Conservation (phyloP, 345 rosid genomes). For the Dimocarpus longan region DNA sequence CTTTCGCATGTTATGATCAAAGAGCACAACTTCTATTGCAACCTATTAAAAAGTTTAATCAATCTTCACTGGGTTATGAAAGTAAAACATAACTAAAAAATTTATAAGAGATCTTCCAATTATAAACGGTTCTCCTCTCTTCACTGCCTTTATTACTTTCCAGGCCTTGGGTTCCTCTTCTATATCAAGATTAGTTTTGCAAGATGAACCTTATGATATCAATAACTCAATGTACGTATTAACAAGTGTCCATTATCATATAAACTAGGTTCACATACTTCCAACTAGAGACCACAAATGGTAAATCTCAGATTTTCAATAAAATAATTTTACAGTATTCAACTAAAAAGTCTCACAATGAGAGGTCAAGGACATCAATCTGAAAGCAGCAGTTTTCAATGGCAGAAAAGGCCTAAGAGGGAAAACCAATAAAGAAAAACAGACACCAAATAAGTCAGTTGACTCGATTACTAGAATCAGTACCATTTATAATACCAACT, state of each 20-base stretch:
- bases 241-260: background rate
- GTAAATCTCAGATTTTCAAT: no score
- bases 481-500: background rate
- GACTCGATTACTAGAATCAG: background rate
- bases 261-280: background rate
- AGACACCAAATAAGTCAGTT: background rate
- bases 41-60: no score
- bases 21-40: no score
- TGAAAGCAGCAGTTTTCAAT: background rate
- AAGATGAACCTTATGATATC: background rate
- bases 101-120: no score
- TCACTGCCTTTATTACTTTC: no score
- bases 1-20: no score
- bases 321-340: background rate
- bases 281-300: background rate
- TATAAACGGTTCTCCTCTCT: background rate
- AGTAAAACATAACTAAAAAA: no score
- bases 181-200: background rate
- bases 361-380: slow-evolving; percentile 5
- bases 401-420: background rate
- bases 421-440: background rate
- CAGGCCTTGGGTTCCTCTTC: background rate
- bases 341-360: background rate
- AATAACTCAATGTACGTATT: background rate
- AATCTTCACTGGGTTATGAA: no score